phyloP scores from a whole-genome alignment of 169 alveolate genomes.

The Babesia bovis region DNA sequence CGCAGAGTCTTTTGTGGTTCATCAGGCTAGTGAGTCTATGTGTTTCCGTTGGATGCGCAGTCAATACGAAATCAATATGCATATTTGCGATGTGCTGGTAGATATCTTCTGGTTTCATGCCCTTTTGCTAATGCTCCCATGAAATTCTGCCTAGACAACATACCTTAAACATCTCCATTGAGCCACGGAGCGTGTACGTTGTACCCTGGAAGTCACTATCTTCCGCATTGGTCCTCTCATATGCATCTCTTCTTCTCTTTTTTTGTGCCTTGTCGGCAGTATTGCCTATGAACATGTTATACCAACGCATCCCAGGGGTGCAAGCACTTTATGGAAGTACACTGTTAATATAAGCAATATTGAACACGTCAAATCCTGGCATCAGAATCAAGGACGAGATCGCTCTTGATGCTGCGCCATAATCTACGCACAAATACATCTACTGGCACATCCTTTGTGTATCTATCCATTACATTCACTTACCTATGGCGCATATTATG shows the following conservation, averaged over 20 bases:
- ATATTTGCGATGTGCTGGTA: conserved; percentile 64
- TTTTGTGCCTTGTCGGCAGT: conserved; percentile 38
- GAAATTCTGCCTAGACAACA: neutral
- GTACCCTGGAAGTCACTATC: conserved; percentile 32
- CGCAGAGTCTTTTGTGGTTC: conserved; percentile 71
- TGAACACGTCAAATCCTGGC: neutral
- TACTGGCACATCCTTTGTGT: too few species aligned
- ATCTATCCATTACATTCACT: too few species aligned
- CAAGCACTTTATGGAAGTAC: too few species aligned
- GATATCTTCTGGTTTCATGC: conserved; percentile 61
- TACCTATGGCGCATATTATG: conserved; percentile 31
- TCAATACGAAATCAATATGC: conserved; percentile 75
- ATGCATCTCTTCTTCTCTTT: conserved; percentile 23
- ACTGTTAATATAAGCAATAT: too few species aligned
- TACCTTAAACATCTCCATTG: conserved; percentile 10
- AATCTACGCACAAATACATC: too few species aligned
- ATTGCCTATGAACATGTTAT: conserved; percentile 6
- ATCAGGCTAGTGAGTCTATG: conserved; percentile 72
- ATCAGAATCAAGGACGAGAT: neutral
- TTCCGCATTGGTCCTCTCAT: neutral
- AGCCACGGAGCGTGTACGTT: conserved; percentile 17
- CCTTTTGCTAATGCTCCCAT: conserved; percentile 7
- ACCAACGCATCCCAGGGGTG: too few species aligned
- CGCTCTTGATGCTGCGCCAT: too few species aligned
- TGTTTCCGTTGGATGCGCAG: conserved; percentile 82